Conservation (phyloP, 257 asterid genomes). For the Petrea volubilis region DNA sequence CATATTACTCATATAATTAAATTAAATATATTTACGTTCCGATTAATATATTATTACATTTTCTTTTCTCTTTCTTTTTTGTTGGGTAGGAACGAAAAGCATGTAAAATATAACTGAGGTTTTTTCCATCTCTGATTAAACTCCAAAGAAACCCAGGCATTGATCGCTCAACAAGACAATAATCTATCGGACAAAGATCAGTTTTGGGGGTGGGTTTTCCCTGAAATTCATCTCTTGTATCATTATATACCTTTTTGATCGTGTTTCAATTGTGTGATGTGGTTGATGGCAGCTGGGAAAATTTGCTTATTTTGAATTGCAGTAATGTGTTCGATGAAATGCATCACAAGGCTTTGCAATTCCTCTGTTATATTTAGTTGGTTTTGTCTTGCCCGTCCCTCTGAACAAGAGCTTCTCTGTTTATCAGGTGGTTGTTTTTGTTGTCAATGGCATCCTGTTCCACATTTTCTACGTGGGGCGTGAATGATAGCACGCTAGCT, state of each 20-base stretch:
- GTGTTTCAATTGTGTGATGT: neutral
- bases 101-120: neutral
- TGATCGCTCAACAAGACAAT: neutral
- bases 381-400: neutral
- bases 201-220: neutral
- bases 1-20: no score
- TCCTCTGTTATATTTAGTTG: neutral
- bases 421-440: slow-evolving; percentile 25
- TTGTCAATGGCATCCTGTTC: slow-evolving; percentile 47
- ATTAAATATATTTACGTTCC: no score
- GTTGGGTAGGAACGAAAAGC: no score
- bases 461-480: slow-evolving; percentile 37
- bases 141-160: neutral
- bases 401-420: neutral
- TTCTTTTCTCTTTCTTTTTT: no score
- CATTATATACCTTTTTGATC: neutral
- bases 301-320: neutral
- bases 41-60: no score
- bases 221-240: neutral
- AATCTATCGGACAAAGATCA: neutral
- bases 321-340: slow-evolving; percentile 2
- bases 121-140: neutral
- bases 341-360: neutral
- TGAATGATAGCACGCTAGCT: slow-evolving; percentile 21
- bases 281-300: neutral